Conservation (phyloP, 768 basidiomycete species). For the Boletus rubescentipes region DNA sequence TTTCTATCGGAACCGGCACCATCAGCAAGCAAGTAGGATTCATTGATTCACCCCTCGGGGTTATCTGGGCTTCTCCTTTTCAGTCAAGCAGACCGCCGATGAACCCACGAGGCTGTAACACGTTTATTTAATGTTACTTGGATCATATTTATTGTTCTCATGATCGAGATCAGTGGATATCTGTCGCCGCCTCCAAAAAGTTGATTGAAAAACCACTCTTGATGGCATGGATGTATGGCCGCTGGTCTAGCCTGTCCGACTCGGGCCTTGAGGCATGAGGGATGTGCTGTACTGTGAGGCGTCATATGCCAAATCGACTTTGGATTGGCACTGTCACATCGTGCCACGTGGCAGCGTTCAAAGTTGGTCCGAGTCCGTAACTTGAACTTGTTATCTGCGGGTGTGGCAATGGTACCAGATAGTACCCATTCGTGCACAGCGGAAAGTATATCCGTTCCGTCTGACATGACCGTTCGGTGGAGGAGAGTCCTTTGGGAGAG, state of each 20-base stretch:
- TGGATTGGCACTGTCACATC: background rate
- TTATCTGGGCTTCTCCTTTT: slow-evolving; percentile 25
- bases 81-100: slow-evolving; percentile 22
- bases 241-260: background rate
- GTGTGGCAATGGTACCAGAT: background rate
- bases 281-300: slow-evolving; percentile 3
- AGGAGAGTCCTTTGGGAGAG: slow-evolving; percentile 77
- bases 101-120: slow-evolving; percentile 32
- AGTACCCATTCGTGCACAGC: background rate
- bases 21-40: slow-evolving; percentile 23
- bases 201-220: slow-evolving; percentile 1
- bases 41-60: slow-evolving; percentile 33
- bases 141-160: slow-evolving; percentile 25
- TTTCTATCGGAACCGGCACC: slow-evolving; percentile 33
- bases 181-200: slow-evolving; percentile 9
- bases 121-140: slow-evolving; percentile 32
- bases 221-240: background rate
- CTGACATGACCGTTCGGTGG: slow-evolving; percentile 43
- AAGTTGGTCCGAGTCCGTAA: too few relatives aligned
- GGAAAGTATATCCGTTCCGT: background rate
- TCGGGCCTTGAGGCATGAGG: background rate
- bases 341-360: slow-evolving; percentile 12
- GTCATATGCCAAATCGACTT: background rate
- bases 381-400: too few relatives aligned
- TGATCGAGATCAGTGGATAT: slow-evolving; percentile 26